Conservation (phyloP, 495 filamentous ascomycete species). For the Neurospora sp. region DNA sequence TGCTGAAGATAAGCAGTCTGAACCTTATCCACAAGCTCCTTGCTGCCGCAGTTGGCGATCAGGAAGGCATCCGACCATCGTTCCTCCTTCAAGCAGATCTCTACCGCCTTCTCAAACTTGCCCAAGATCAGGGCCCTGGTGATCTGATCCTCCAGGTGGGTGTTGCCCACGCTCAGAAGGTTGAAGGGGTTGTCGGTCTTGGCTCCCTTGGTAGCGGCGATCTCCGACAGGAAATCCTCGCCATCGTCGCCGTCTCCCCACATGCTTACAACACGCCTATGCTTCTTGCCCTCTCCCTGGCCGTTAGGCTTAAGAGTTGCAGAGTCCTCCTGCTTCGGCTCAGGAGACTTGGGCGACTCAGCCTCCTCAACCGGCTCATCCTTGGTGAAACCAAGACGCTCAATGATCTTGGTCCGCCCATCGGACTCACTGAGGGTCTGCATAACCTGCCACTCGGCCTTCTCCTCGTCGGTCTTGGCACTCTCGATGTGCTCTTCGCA, state of each 20-base stretch:
- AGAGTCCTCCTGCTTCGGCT: constrained; percentile 31
- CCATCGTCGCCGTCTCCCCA: constrained; percentile 60
- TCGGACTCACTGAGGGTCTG: constrained; percentile 76
- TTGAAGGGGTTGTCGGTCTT: constrained; percentile 43
- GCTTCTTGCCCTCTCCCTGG: constrained; percentile 26
- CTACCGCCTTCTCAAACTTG: constrained; percentile 81
- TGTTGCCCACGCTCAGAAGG: constrained; percentile 70
- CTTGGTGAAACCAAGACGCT: constrained; percentile 77
- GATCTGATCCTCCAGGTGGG: constrained; percentile 72
- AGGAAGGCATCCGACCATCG: constrained; percentile 95
- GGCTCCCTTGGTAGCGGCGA: constrained; percentile 41
- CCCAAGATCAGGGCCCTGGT: constrained; percentile 82
- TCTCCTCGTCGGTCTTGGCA: constrained; percentile 78
- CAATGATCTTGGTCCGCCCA: constrained; percentile 67
- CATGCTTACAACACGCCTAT: constrained; percentile 26
- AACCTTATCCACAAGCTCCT: constrained; percentile 86
- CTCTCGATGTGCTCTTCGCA: constrained; percentile 67
- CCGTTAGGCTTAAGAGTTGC: constrained; percentile 25
- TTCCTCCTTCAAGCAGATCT: constrained; percentile 77
- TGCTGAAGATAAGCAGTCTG: constrained; percentile 85
- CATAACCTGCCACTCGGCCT: constrained; percentile 90
- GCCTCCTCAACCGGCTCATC: constrained; percentile 31
- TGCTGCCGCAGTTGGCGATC: constrained; percentile 93
- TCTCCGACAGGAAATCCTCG: constrained; percentile 76
- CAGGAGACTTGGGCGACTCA: constrained; percentile 7